Conservation (phyloP, 345 rosid genomes). For the Camelina laxa region DNA sequence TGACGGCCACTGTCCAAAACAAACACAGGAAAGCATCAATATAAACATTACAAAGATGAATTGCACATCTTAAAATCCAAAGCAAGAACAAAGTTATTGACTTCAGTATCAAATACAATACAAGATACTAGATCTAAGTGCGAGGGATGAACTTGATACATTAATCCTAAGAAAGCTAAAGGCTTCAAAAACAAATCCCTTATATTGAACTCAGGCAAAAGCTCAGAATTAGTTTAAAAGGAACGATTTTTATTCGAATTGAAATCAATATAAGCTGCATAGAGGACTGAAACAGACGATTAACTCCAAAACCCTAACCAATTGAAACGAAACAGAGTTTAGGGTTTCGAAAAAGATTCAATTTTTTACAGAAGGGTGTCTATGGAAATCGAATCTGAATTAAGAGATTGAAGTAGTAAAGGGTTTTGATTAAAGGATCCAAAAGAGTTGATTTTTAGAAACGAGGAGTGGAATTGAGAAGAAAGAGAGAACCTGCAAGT, state of each 20-base stretch:
- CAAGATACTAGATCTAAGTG: conserved; percentile 5
- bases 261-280: background rate
- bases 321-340: background rate
- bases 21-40: conserved; percentile 13
- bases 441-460: background rate
- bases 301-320: background rate
- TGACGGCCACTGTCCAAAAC: conserved; percentile 68
- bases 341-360: conserved; percentile 34
- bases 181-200: conserved; percentile 9
- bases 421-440: conserved; percentile 6
- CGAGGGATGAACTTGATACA: background rate
- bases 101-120: background rate
- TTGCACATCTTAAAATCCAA: background rate
- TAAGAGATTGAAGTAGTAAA: conserved; percentile 1
- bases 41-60: conserved; percentile 13
- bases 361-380: conserved; percentile 1
- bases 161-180: conserved; percentile 16
- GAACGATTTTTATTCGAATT: conserved; percentile 5
- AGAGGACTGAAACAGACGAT: background rate
- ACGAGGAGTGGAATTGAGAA: background rate
- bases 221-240: background rate
- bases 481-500: conserved; percentile 71
- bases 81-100: background rate
- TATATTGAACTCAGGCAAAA: background rate
- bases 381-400: conserved; percentile 13